A percentile compares a stretch with the other conserved stretches of the same genome.
These are phyloP conservation scores for Tylopilus sp. DNA, from an alignment of 1,284 basidiomycete species.

Conservation along the genomic window DNA sequence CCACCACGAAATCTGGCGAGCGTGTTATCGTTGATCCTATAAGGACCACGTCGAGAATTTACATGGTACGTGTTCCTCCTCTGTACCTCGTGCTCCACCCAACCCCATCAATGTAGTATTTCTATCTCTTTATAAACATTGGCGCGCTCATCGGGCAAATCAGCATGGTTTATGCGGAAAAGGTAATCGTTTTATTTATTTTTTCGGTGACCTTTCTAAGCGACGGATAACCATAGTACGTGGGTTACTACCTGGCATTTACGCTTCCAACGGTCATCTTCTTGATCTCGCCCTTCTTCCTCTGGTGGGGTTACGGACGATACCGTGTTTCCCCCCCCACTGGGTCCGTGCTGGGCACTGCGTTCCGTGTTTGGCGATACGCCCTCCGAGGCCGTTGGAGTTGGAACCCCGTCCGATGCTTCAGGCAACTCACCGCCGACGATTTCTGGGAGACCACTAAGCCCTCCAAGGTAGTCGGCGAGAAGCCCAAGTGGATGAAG, in stretches of 20 bases:
- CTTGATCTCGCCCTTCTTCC: constrained; percentile 66
- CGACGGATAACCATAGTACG: constrained; percentile 38
- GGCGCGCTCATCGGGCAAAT: constrained; percentile 72
- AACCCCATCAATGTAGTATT: constrained; percentile 46
- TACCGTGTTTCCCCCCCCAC: constrained; percentile 69
- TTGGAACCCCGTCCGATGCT: constrained; percentile 49
- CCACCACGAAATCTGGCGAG: constrained; percentile 58
- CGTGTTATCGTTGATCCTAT: constrained; percentile 79
- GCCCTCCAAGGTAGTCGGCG: constrained; percentile 49
- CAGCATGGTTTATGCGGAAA: constrained; percentile 69
- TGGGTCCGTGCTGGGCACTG: constrained; percentile 68
- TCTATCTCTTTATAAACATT: constrained; percentile 77
- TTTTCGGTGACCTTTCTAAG: background rate
- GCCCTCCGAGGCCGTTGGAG: constrained; percentile 57
- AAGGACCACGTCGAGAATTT: constrained; percentile 67
- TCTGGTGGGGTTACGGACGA: constrained; percentile 60
- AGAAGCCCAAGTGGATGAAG: constrained; percentile 63
- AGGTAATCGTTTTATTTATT: constrained; percentile 36
- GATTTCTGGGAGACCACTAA: constrained; percentile 83
- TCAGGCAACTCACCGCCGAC: constrained; percentile 47
- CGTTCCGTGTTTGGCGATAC: constrained; percentile 48
- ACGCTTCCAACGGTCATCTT: constrained; percentile 68
- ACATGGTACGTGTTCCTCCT: constrained; percentile 49
- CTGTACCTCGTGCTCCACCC: background rate
- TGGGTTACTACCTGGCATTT: constrained; percentile 71